A percentile compares a stretch with the other conserved stretches of the same genome.
phyloP scores from a whole-genome alignment of 2,329 filamentous ascomycete species.

The Xylaria sp. region DNA sequence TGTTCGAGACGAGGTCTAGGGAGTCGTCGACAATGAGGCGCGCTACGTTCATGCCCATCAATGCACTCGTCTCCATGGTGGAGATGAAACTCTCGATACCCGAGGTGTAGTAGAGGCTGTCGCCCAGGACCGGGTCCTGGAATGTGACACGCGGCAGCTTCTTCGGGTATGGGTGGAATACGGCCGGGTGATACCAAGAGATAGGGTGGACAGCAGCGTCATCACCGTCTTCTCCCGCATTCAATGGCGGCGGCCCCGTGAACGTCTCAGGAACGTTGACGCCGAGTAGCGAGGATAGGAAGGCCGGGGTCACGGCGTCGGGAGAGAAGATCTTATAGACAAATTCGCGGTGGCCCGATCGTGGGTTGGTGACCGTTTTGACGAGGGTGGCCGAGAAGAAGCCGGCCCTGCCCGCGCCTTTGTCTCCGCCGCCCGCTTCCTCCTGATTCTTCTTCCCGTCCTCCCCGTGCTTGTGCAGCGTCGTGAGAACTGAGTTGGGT shows the following conservation, averaged over 20 bases:
- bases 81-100: constrained; percentile 93
- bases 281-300: constrained; percentile 57
- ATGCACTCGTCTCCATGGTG: constrained; percentile 93
- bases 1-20: no score
- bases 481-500: constrained; percentile 81
- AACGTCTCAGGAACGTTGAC: constrained; percentile 49
- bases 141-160: constrained; percentile 85
- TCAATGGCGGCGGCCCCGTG: constrained; percentile 12
- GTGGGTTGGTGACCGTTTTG: constrained; percentile 63
- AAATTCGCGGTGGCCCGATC: constrained; percentile 55
- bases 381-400: constrained; percentile 89
- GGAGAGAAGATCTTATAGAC: constrained; percentile 70
- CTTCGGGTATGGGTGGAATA: constrained; percentile 85
- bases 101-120: constrained; percentile 70
- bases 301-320: constrained; percentile 52
- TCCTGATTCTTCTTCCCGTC: constrained; percentile 53
- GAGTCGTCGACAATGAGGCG: constrained; percentile 67
- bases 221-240: constrained; percentile 18
- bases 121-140: constrained; percentile 72
- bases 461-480: constrained; percentile 58
- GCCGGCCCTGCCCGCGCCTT: constrained; percentile 70
- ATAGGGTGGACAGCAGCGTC: constrained; percentile 51
- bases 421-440: constrained; percentile 41
- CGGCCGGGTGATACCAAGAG: constrained; percentile 76
- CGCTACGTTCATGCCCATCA: constrained; percentile 89